phyloP scores from a whole-genome alignment of 1,284 basidiomycete genomes.

The Malassezia sp. region DNA sequence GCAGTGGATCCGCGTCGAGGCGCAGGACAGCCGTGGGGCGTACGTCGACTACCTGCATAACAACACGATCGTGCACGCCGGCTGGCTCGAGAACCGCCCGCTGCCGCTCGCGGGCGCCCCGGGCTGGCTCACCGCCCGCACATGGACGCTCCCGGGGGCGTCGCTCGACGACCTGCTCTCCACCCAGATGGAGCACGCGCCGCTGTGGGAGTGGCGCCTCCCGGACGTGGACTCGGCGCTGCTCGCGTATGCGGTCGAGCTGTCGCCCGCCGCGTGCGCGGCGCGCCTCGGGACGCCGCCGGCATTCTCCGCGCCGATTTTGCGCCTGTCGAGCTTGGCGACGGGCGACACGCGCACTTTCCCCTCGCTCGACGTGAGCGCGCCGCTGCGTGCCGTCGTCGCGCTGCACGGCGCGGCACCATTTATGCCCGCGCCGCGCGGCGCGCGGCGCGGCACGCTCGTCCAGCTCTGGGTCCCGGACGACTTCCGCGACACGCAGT shows the following conservation, averaged over 20 bases:
- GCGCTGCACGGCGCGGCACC: slow-evolving; percentile 36
- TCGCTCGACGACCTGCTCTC: slow-evolving; percentile 1
- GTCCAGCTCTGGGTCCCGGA: slow-evolving; percentile 34
- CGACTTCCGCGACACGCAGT: slow-evolving; percentile 5
- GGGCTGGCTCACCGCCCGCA: not conserved
- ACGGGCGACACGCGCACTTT: slow-evolving; percentile 34
- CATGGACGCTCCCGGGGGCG: slow-evolving; percentile 6
- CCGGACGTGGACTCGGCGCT: slow-evolving; percentile 23
- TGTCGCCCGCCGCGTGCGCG: slow-evolving; percentile 21
- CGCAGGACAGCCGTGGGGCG: not conserved
- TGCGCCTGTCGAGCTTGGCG: slow-evolving; percentile 23
- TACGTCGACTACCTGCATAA: slow-evolving; percentile 14
- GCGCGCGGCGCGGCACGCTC: slow-evolving; percentile 9
- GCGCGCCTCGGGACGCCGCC: slow-evolving; percentile 6
- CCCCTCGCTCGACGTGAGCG: slow-evolving; percentile 19
- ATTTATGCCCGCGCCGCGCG: slow-evolving; percentile 27
- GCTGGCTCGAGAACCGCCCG: slow-evolving; percentile 19
- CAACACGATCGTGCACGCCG: slow-evolving; percentile 20
- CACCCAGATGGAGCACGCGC: slow-evolving; percentile 3
- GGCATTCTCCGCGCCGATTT: slow-evolving; percentile 24
- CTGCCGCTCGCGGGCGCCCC: slow-evolving; percentile 4
- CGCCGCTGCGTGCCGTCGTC: slow-evolving; percentile 17
- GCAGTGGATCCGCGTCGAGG: slow-evolving; percentile 27
- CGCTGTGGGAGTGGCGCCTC: slow-evolving; percentile 20
- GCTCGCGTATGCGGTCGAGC: slow-evolving; percentile 23